Base-by-base conservation (phyloP, 371 early-diverging fungal genomes). In the Lichtheimia ornata region DNA sequence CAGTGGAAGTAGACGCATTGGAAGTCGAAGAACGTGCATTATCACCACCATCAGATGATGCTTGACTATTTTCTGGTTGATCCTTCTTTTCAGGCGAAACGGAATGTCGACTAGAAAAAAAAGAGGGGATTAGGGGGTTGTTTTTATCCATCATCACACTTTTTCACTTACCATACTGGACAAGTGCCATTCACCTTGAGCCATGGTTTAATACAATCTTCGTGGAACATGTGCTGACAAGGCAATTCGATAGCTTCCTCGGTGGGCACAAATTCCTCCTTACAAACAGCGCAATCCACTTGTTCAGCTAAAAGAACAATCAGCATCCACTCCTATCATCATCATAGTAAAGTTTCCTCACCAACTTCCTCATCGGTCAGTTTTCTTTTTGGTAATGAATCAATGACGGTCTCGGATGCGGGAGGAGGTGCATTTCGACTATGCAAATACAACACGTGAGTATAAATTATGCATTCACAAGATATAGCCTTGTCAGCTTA, bases 151-250 rank as follows among this genome's bases (percentile, higher is more conserved):
- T 18, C 17, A 14, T 15, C 17, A 1, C 22, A 22, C 2, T 44
- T 0, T 11, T 49, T 30, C 12, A 35, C 71, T 71, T 84, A 86
- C 86, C 97, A 96, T n/a, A 93, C 91, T 15, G 97, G 96, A 66
- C 97, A 95, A 5, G 94, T 91, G 11, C 90, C 88, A 60, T 89
- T 92, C 58, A 88, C 79, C 62, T 88, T 89, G 41, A 97, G 85
- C 97, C 97, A 97, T 50, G 88, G 88, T 53, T 90, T 89, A 50
- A 96, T 89, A 72, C 97, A 97, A 5, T 89, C 91, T 35, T 80
- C 79, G 64, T 97, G 97, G 69, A 91, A 96, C 42, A 86, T 64
- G 63, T 97, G 97, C 24, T 76, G 76, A 76, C 97, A 97, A 4
- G 91, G 91, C 56, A 97, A 74, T 56, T 74, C 63, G 53, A 83